These are phyloP conservation scores for Penicillium hordei DNA, from an alignment of 2,329 filamentous ascomycete genomes.

Conservation along the genomic window DNA sequence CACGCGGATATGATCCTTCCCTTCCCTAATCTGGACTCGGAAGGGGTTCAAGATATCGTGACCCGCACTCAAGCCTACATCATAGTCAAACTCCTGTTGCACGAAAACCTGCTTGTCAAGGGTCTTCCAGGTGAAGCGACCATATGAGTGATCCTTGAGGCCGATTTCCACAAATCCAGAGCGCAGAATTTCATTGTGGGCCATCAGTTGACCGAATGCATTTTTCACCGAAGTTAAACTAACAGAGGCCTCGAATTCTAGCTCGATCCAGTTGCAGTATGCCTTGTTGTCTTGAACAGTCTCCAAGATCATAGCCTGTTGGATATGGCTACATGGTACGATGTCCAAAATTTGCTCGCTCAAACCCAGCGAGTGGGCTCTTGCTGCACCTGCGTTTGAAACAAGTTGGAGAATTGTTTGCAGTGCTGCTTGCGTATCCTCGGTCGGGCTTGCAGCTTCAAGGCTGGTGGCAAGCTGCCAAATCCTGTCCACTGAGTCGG, in stretches of 20 bases:
- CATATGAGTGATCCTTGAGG: conserved; percentile 50
- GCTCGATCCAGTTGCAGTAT: conserved; percentile 77
- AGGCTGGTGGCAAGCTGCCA: conserved; percentile 31
- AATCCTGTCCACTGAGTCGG: conserved; percentile 49
- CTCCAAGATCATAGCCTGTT: conserved; percentile 78
- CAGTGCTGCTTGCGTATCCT: conserved; percentile 16
- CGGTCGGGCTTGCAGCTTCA: conserved; percentile 19
- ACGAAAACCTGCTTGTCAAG: conserved; percentile 50
- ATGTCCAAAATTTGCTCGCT: conserved; percentile 38
- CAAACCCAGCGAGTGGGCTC: conserved; percentile 42
- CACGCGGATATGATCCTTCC: conserved; percentile 24
- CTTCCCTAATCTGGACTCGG: conserved; percentile 54
- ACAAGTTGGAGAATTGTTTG: conserved; percentile 23
- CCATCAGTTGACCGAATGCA: conserved; percentile 53
- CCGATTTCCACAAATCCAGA: conserved; percentile 67
- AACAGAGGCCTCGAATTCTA: conserved; percentile 53
- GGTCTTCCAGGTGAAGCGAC: conserved; percentile 63
- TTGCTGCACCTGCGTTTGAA: conserved; percentile 35
- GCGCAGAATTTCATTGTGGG: conserved; percentile 66
- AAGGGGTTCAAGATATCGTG: conserved; percentile 59
- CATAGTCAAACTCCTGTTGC: conserved; percentile 41
- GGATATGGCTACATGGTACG: conserved; percentile 68
- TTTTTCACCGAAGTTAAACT: conserved; percentile 44
- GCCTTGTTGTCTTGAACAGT: conserved; percentile 58
- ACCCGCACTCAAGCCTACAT: conserved; percentile 35